Conservation (phyloP, 805 yeast genomes). For the Candida nonsorbophila region DNA sequence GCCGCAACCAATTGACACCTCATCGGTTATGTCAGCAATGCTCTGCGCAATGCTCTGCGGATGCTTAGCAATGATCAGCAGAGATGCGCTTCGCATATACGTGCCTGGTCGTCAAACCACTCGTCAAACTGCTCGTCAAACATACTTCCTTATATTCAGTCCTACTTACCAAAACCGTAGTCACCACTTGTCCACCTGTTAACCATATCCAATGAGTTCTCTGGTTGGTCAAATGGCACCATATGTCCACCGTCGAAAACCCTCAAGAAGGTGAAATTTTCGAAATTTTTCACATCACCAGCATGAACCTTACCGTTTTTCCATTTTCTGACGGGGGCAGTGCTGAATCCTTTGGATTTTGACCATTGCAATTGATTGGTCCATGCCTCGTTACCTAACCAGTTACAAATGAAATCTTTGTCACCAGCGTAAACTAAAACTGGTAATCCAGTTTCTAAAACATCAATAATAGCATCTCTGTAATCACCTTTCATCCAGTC, state of each 20-base stretch:
- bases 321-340: conserved; percentile 40
- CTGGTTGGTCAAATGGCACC: conserved; percentile 91
- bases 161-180: conserved; percentile 15
- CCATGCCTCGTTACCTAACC: conserved; percentile 90
- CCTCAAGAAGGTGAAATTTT: conserved; percentile 75
- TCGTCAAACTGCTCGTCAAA: conserved; percentile 5
- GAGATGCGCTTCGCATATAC: no score
- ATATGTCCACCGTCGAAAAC: conserved; percentile 90
- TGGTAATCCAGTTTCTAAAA: conserved; percentile 67
- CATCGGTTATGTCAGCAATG: not conserved
- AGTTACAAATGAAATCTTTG: conserved; percentile 87
- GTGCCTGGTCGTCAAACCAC: not conserved
- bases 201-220: conserved; percentile 69
- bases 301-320: conserved; percentile 31
- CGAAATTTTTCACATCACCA: conserved; percentile 73
- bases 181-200: conserved; percentile 81
- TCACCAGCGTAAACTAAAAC: conserved; percentile 92
- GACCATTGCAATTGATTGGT: conserved; percentile 64
- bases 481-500: conserved; percentile 87
- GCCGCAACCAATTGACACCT: no score
- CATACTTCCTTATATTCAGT: conserved; percentile 5
- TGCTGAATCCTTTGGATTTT: conserved; percentile 43
- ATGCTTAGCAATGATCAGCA: no score
- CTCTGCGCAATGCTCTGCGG: no score
- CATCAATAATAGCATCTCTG: conserved; percentile 46